Evolutionary conservation across 108 stramenopile genomes (phyloP).

Genomic region (Pseudonitzschia multistriata): DNA sequence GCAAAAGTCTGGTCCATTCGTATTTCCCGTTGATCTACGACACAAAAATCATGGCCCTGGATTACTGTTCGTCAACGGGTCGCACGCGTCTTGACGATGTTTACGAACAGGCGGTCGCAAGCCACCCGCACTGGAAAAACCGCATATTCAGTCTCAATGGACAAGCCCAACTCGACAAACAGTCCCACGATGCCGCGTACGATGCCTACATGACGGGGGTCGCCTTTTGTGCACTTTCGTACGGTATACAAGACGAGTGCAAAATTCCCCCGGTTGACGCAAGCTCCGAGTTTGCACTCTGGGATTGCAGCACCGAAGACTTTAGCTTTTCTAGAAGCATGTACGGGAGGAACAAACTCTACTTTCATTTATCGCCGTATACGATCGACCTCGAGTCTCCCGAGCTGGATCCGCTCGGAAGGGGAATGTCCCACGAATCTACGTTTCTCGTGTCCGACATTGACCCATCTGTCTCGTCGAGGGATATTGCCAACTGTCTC

Average conservation of each 20-base stretch:
- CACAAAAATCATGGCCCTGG: slow-evolving; percentile 68
- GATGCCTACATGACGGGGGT: slow-evolving; percentile 80
- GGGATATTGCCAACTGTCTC: slow-evolving; percentile 65
- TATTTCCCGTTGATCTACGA: slow-evolving; percentile 77
- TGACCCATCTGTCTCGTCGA: slow-evolving; percentile 57
- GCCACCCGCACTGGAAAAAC: slow-evolving; percentile 51
- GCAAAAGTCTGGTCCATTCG: slow-evolving; percentile 54
- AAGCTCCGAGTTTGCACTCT: slow-evolving; percentile 25
- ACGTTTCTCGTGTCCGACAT: slow-evolving; percentile 66
- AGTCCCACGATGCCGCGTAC: slow-evolving; percentile 68
- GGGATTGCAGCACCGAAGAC: slow-evolving; percentile 31
- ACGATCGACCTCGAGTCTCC: slow-evolving; percentile 75
- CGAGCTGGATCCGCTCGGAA: slow-evolving; percentile 49
- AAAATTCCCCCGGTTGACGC: not conserved
- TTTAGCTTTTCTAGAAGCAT: slow-evolving; percentile 22
- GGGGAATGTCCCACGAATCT: slow-evolving; percentile 49
- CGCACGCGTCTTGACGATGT: slow-evolving; percentile 24
- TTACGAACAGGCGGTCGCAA: slow-evolving; percentile 26
- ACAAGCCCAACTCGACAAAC: slow-evolving; percentile 21
- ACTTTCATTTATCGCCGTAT: slow-evolving; percentile 60
- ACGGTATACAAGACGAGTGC: slow-evolving; percentile 19
- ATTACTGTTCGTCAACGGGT: slow-evolving; percentile 37
- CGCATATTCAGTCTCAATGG: slow-evolving; percentile 42
- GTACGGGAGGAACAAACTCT: slow-evolving; percentile 67
- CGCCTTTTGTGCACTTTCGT: slow-evolving; percentile 28